Base-by-base conservation (phyloP, 768 basidiomycete genomes). In the Tephrocybe rancida region DNA sequence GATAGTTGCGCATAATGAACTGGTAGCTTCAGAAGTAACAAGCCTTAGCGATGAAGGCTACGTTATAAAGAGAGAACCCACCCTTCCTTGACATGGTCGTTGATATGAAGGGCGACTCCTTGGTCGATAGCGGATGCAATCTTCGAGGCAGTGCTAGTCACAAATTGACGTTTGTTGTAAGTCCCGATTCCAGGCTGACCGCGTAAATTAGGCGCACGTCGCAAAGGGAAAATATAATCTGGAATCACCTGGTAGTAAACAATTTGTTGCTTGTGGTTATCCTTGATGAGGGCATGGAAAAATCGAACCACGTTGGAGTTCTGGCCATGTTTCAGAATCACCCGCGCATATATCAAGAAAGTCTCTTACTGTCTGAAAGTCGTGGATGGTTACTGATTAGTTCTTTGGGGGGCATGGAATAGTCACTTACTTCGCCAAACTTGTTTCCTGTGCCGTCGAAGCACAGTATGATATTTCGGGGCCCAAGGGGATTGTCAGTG, bases 1-100 rank as follows among this genome's bases (percentile, higher is more conserved):
- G 49, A 44, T 66, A 66, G 37, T 63, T 61, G 24, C 58, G 59
- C 58, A 66, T 63, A 32, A 66, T 49, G 34, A 53, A 66, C 35
- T 59, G 56, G 48, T 66, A 66, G 5, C 64, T 66, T 30, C 29
- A 30, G 22, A 18, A 14, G 10, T 11, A 11, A 44, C 39, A 9
- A 8, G 35, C 16, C 16, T 37, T 14, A 37, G 9, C 5, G 35
- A 37, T n/a, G 16, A 37, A 37, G 9, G 16, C 5, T n/a, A 14
- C 16, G 13, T 30, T n/a, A n/a, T 13, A 32, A 32, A 21, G 27
- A 47, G 18, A 44, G 5, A 14, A 47, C 61, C 38, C 48, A 67
- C 67, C 67, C 67, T 51, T 67, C 67, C 48, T 67, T 69, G 24
- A 65, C 67, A 52, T 69, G 67, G 29, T 67, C 67, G 32, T 66